These are phyloP conservation scores for Ophiorrhiza pumila DNA, from an alignment of 257 asterid genomes.

Conservation along the genomic window DNA sequence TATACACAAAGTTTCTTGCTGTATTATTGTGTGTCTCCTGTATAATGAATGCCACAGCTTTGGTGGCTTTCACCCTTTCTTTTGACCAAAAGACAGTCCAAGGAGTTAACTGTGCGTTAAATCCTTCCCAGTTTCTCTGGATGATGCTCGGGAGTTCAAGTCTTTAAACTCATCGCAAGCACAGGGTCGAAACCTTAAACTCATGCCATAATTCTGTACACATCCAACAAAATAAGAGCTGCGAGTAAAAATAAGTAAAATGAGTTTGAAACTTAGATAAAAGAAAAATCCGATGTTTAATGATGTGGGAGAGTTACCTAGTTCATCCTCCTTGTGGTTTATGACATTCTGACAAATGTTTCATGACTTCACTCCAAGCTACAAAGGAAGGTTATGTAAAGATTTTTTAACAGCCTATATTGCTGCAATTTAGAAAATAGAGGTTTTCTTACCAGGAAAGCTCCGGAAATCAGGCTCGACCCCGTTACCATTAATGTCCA, in stretches of 20 bases:
- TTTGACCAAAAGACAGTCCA: not conserved
- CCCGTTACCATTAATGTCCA: constrained; percentile 89
- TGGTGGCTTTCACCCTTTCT: not conserved
- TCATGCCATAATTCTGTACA: not conserved
- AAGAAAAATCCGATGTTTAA: not conserved
- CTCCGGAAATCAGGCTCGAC: constrained; percentile 86
- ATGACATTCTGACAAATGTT: constrained; percentile 64
- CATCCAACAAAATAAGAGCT: not conserved
- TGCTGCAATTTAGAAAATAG: not conserved
- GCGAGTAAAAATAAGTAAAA: not conserved
- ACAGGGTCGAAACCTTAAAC: not conserved
- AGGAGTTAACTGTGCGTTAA: not conserved
- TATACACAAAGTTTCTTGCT: not conserved
- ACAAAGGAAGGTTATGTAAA: constrained; percentile 24
- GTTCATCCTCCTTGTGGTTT: constrained; percentile 50
- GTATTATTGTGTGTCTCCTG: not conserved
- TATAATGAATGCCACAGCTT: not conserved
- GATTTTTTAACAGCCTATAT: not conserved
- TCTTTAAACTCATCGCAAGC: not conserved
- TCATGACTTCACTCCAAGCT: constrained; percentile 81
- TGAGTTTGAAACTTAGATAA: not conserved
- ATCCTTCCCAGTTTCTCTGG: not conserved
- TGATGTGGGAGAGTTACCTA: not conserved
- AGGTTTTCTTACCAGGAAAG: constrained; percentile 56
- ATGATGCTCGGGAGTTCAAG: constrained; percentile 4